Base-by-base conservation (phyloP, 805 yeast genomes). In the Tetrapisispora taiwanensis region DNA sequence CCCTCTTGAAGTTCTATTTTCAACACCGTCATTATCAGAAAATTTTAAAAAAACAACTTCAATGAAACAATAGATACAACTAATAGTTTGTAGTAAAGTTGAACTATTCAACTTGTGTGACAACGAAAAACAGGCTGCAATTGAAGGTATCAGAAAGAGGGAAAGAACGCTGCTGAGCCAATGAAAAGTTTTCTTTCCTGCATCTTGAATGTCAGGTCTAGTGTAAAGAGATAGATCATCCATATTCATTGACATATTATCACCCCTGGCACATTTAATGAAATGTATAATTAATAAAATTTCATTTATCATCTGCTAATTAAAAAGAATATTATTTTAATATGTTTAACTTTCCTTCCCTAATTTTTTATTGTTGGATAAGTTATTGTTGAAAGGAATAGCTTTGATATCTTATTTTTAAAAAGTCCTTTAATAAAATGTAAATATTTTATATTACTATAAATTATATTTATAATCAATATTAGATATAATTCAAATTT, bases 1-100 rank as follows among this genome's bases (percentile, higher is more conserved):
- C 0, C 85, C 86, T 44, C 76, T 68, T 12, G 84, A 76, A 1
- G 86, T 78, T 45, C 74, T 63, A 58, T 81, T 82, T 56, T 83
- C 90, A 45, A 78, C 77, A 33, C 79, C 81, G 43, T 74, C 70
- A 30, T 68, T 68, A 56, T 83, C 90, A 0, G 84, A 80, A 54
- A 81, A 83, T 39, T 75, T 65, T 9, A 82, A 65, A 41, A 81
- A 61, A 2, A 78, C 37, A 2, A 77, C 74, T 46, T 83, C 92
- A 22, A 78, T 46, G 0, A 71, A 62, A 1, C 80, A 72, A 54
- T 80, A 83, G 0, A 55, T 67, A 0, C 75, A 68, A 36, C 74
- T 65, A 0, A 70, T 50, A 4, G 68, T 47, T 52, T 78, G 85
- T 8, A 78, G 51, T 1, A 69, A 48, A 3, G 74, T 60, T 1